Evolutionary conservation across 768 basidiomycete species (phyloP), one percentile per base, ranked within the genome.

Genomic region (Tylopilus subfusipes): DNA sequence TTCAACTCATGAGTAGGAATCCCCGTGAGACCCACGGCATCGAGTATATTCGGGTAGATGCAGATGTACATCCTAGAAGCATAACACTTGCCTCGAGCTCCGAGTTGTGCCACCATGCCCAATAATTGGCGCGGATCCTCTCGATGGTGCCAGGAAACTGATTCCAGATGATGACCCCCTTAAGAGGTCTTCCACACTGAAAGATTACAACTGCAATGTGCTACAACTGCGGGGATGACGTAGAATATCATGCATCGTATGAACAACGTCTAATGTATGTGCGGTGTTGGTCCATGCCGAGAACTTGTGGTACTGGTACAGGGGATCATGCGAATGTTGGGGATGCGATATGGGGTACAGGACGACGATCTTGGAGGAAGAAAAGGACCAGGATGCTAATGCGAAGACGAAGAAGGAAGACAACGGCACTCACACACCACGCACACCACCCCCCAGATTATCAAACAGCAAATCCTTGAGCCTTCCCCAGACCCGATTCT

Each of bases 381-480:
- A 56, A 52, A 16, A 44, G 36, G 24, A 42, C 42, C 25, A 24
- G 47, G 27, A 50, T 54, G 27, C 51, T 21, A 53, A 57, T 53
- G 34, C 43, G 46, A 27, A 57, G 38, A 52, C 33, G 25, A 44
- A 48, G 30, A 22, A 48, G 25, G n/a, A 30, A 31, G 40, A 27
- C 44, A 4, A 46, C 29, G 44, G 19, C 44, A 16, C 46, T 64
- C 43, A 68, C 64, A 52, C 67, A 59, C 59, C 57, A 12, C 55
- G 64, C 29, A 54, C 16, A 44, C 56, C 48, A 13, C 54, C 54
- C 10, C 58, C 58, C 33, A 71, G 42, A 22, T 63, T 65, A 45
- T 71, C 65, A 56, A 65, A 66, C 19, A 69, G 53, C 56, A 69
- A 49, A 53, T 66, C 68, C 48, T 63, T 71, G 55, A 69, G 48